phyloP scores from a whole-genome alignment of 306 rosid genomes.

The Elaeagnus macrophylla region DNA sequence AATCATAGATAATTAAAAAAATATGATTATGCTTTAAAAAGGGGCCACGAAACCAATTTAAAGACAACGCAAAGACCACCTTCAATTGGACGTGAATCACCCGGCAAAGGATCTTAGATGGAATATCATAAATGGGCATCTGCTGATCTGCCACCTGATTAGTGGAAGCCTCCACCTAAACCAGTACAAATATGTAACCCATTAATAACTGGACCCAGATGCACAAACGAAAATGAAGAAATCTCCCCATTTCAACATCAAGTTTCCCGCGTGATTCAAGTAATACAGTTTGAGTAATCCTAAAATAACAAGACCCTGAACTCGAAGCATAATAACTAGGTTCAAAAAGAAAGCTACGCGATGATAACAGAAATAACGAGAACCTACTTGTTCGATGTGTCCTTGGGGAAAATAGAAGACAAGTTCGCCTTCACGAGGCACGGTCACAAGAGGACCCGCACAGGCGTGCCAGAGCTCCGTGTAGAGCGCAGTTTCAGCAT shows the following conservation, averaged over 20 bases:
- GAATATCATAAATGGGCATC: slow-evolving; percentile 77
- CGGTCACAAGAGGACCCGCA: slow-evolving; percentile 91
- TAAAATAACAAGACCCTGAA: neutral
- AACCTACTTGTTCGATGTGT: slow-evolving; percentile 81
- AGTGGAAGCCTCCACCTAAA: slow-evolving; percentile 90
- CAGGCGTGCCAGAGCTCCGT: slow-evolving; percentile 96
- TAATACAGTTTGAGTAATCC: neutral
- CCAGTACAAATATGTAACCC: neutral
- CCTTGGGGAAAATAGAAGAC: slow-evolving; percentile 97
- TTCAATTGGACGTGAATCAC: slow-evolving; percentile 67
- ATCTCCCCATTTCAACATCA: neutral
- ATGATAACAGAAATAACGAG: neutral
- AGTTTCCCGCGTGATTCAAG: neutral
- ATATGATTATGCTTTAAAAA: neutral
- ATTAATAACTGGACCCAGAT: neutral
- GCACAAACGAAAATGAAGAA: neutral
- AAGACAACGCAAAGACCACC: slow-evolving; percentile 27
- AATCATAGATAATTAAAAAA: neutral
- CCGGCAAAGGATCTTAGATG: slow-evolving; percentile 72
- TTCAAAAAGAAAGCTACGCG: neutral
- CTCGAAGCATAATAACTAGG: neutral
- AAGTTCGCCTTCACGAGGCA: slow-evolving; percentile 64
- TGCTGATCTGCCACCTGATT: slow-evolving; percentile 89
- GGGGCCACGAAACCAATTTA: neutral
- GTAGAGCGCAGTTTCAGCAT: slow-evolving; percentile 70